Evolutionary conservation across 169 alveolate genomes (phyloP), one percentile per base, ranked within the genome.

Genomic region (Condylostoma magnum): DNA sequence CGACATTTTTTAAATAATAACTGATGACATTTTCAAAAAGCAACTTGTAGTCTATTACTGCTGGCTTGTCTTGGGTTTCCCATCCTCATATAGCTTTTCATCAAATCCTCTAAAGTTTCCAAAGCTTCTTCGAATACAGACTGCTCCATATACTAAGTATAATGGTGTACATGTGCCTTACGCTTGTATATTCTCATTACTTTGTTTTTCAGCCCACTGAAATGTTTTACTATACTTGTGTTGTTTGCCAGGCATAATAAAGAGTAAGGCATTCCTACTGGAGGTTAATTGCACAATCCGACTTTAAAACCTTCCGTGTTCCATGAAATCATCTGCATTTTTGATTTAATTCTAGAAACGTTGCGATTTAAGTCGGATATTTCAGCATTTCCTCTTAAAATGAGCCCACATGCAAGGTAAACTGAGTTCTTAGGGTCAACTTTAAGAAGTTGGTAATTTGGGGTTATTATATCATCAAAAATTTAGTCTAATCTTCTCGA

Each of bases 231-330:
- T 31, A 93, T 91, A 28, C 50, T 10, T 1, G 65, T 25, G 56
- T 91, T 91, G 80, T 95, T 93, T 28, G 94, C 85, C 47, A 95
- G 82, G 43, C 96, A 87, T 46, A 95, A 76, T 30, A 92, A 69
- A 22, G 96, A 89, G 78, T 91, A 91, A 67, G 92, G 89, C 88
- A 86, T 83, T 69, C 85, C 90, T 33, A 91, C 77, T 3, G 98
- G 97, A 8, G 96, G 94, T 33, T 82, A 85, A 68, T 92, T 87
- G 70, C 97, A 95, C 2, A 92, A 75, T 30, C 97, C 98, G 31
- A 93, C 91, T 82, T 95, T 95, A 69, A 91, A 91, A 10, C 97
- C 97, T 85, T 93, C 98, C 71, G 90, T 86, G 79, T 94, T 94
- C 95, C 96, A 96, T 31, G 82, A 76, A 46, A 93, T 89, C 79